A percentile compares a stretch with the other conserved stretches of the same genome.
Conservation (phyloP, 1,139 yeast species). For the Blastobotrys serpentis region DNA sequence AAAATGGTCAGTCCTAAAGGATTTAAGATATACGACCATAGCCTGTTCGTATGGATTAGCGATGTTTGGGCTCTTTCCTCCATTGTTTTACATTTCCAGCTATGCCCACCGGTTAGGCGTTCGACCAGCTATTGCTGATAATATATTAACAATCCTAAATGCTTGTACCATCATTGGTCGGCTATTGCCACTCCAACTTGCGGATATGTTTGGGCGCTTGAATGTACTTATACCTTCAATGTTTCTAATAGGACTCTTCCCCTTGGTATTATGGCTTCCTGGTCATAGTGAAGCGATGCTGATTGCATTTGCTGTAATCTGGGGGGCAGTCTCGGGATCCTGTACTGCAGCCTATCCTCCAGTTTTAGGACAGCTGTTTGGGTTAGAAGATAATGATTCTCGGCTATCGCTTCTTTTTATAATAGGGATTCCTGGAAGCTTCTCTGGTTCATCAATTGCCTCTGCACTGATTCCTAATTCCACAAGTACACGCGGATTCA, state of each 20-base stretch:
- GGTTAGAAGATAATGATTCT: conserved; percentile 44
- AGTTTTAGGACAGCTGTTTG: conserved; percentile 46
- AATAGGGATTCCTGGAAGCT: conserved; percentile 50
- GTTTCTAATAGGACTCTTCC: conserved; percentile 29
- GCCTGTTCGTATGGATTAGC: conserved; percentile 30
- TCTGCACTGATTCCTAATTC: conserved; percentile 42
- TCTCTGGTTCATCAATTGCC: conserved; percentile 50
- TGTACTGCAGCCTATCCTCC: conserved; percentile 44
- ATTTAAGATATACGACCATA: conserved; percentile 22
- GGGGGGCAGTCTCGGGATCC: conserved; percentile 49
- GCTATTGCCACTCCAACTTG: conserved; percentile 47
- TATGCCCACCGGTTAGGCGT: conserved; percentile 39
- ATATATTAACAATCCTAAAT: conserved; percentile 48
- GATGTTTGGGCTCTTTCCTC: conserved; percentile 41
- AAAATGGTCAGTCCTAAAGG: conserved; percentile 25
- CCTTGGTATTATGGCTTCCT: conserved; percentile 34
- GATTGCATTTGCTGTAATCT: conserved; percentile 43
- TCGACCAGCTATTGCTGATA: conserved; percentile 24
- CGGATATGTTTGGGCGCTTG: conserved; percentile 44
- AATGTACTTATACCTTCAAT: conserved; percentile 43
- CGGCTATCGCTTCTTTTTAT: conserved; percentile 59
- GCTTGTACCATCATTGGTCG: conserved; percentile 53
- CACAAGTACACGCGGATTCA: conserved; percentile 24
- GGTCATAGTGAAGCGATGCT: conserved; percentile 23
- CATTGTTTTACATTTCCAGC: conserved; percentile 44